Evolutionary conservation across 495 filamentous ascomycete genomes (phyloP), one percentile per base, ranked within the genome.

Genomic region (Penicillium lagena): DNA sequence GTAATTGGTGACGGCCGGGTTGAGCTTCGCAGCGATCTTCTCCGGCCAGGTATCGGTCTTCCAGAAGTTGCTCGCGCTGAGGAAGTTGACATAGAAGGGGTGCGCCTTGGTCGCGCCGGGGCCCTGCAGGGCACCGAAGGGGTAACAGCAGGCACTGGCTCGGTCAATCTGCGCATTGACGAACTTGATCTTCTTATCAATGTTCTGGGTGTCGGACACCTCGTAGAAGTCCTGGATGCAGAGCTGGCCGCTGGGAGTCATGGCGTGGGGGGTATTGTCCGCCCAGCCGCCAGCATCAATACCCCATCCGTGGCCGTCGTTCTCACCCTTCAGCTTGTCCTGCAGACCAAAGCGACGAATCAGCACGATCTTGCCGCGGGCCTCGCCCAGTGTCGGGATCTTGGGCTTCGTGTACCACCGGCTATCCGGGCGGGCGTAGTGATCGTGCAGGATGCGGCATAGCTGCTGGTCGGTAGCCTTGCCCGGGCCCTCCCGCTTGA

Each of bases 171-270:
- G 88, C 15, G 83, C 81, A 37, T 71, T 77, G 33, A 82, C 81
- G 49, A 82, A 81, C 35, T 71, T 56, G 41, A 96, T 83, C 74
- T 98, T 98, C 62, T 81, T 79, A 38, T 80, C 72, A 45, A 98
- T 89, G 46, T 85, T 86, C 45, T 76, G 64, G 7, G 75, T 79
- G 56, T 89, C 79, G 33, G 83, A 63, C 12, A 98, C 83, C 56
- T 95, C 91, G 72, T 91, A 97, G 62, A 89, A 97, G 63, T 98
- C 93, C 68, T 98, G 93, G 32, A 98, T 83, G 42, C 89, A 82
- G 27, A 95, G 77, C 50, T 82, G 75, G 5, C 85, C 89, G 56
- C 80, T 82, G 9, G 82, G 79, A 36, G 85, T 84, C 9, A 67
- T 72, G 11, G 85, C 81, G 55, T 95, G 76, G 7, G 85, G 78